Evolutionary conservation across 2,329 filamentous ascomycete genomes (phyloP).

Genomic region (Hypoxylon sp.): DNA sequence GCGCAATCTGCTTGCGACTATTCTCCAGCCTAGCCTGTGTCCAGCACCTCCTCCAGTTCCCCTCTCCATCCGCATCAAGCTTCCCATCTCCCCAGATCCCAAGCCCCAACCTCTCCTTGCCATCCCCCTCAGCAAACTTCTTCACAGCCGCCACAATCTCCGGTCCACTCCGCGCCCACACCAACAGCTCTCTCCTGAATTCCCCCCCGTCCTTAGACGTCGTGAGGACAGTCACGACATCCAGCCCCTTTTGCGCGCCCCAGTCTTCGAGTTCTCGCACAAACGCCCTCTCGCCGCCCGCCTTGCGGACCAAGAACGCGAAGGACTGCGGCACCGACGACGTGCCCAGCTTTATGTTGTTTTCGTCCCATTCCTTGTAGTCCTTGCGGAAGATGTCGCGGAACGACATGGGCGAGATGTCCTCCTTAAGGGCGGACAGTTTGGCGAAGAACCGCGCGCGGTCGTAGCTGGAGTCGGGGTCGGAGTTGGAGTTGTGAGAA

Average conservation of each 20-base stretch:
- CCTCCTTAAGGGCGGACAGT: slow-evolving; percentile 75
- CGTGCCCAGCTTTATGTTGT: slow-evolving; percentile 69
- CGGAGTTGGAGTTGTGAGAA: not conserved
- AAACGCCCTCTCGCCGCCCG: slow-evolving; percentile 63
- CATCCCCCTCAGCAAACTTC: slow-evolving; percentile 66
- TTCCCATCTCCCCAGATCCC: slow-evolving; percentile 66
- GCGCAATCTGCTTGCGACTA: slow-evolving; percentile 78
- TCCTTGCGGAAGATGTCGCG: slow-evolving; percentile 83
- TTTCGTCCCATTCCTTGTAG: slow-evolving; percentile 83
- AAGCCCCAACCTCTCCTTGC: slow-evolving; percentile 67
- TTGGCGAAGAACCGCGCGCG: slow-evolving; percentile 70
- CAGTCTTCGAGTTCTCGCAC: slow-evolving; percentile 66
- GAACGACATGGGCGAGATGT: slow-evolving; percentile 73
- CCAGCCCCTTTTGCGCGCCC: slow-evolving; percentile 70
- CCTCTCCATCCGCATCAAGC: slow-evolving; percentile 59
- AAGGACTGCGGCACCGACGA: slow-evolving; percentile 76
- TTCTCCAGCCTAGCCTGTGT: slow-evolving; percentile 73
- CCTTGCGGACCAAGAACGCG: slow-evolving; percentile 70
- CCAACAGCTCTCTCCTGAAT: slow-evolving; percentile 77
- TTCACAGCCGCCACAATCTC: slow-evolving; percentile 65
- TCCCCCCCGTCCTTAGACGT: slow-evolving; percentile 67
- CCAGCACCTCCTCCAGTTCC: slow-evolving; percentile 74
- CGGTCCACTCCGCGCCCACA: slow-evolving; percentile 71
- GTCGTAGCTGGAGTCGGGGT: slow-evolving; percentile 62
- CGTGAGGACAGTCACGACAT: slow-evolving; percentile 79